Base-by-base conservation (phyloP, 352 stramenopile species). In the Phytophthora citrophthora region DNA sequence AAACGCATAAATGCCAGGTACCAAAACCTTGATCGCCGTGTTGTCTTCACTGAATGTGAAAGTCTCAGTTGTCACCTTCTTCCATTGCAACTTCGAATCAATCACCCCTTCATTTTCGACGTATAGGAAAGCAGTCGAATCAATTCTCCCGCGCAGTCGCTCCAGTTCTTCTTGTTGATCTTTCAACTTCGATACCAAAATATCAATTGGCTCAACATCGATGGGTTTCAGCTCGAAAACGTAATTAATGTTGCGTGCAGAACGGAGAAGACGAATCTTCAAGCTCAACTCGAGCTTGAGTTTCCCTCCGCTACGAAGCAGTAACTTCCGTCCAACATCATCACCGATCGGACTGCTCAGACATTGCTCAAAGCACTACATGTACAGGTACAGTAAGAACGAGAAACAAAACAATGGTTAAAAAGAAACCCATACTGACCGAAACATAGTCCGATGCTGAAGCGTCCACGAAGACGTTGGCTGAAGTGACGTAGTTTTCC, bases 161-260 rank as follows among this genome's bases (percentile, higher is more conserved):
- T 44, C 29, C 31, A 54, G 26, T 12, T 64, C 24, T 12, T 70
- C 61, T 55, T 64, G 38, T 27, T 65, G 54, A 8, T 70, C 54
- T 34, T 56, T 59, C 31, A 64, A 2, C 47, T 56, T 70, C n/a
- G 61, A 64, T 41, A 58, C 61, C 8, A 64, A 24, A 15, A 68
- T 47, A 20, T 68, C 44, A 43, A 68, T 52, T 3, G n/a, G 8
- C 23, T 64, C 47, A 11, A 61, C 48, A 20, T 40, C 20, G 11
- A 61, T 13, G 12, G 61, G 61, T 1, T 61, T 11, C 1, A 61
- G 41, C 13, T 53, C 15, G 16, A 68, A 70, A 16, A 31, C 15
- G 27, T 70, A 70, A 10, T 2, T 38, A n/a, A 53, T 29, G 10
- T n/a, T 11, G 4, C 61, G 47, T 32, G n/a, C 47, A 8, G 54